These are phyloP conservation scores for Sugiyamaella boreocaroliniensis DNA, from an alignment of 805 yeast species.

Conservation along the genomic window DNA sequence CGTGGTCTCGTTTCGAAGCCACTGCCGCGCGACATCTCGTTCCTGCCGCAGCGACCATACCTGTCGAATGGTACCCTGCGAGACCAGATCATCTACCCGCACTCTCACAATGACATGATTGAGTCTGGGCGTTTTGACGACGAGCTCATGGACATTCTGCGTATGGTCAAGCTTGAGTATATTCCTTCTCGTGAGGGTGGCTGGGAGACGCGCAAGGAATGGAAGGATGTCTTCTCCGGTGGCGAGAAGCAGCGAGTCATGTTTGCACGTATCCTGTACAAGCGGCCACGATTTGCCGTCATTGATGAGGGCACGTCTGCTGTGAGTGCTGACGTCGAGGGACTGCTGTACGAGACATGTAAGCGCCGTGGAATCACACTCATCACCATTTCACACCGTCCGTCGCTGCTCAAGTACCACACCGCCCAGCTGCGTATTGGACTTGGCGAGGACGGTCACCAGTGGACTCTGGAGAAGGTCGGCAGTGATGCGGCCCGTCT, in stretches of 20 bases:
- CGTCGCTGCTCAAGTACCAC: conserved; percentile 77
- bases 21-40: conserved; percentile 53
- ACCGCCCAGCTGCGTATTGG: conserved; percentile 66
- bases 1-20: conserved; percentile 78
- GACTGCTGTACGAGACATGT: conserved; percentile 69
- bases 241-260: conserved; percentile 90
- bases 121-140: conserved; percentile 65
- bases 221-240: conserved; percentile 93
- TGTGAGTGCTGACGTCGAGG: conserved; percentile 83
- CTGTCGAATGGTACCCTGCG: conserved; percentile 74
- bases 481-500: conserved; percentile 61
- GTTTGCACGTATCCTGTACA: conserved; percentile 79
- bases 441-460: conserved; percentile 38
- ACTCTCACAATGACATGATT: conserved; percentile 69
- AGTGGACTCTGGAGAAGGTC: conserved; percentile 57
- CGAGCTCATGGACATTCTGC: conserved; percentile 57
- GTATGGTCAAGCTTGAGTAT: conserved; percentile 76
- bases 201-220: conserved; percentile 47
- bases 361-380: conserved; percentile 65
- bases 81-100: conserved; percentile 87
- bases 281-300: conserved; percentile 72
- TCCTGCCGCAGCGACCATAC: conserved; percentile 81
- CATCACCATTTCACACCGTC: conserved; percentile 78
- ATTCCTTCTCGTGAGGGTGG: conserved; percentile 59
- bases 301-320: conserved; percentile 95